Evolutionary conservation across 2,329 filamentous ascomycete species (phyloP).

Genomic region (Arthrobotrys musiformis): DNA sequence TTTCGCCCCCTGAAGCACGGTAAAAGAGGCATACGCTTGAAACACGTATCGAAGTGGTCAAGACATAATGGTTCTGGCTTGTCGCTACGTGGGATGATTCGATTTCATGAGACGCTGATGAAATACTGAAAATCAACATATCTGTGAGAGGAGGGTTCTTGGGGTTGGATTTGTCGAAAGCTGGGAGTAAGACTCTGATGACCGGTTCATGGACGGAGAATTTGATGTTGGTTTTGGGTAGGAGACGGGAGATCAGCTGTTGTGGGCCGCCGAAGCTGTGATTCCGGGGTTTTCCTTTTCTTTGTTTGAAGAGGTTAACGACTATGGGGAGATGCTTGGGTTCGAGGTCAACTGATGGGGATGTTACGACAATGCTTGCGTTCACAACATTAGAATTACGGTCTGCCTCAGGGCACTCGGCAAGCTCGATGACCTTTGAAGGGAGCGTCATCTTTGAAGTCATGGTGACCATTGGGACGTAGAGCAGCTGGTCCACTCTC

Average conservation of each 20-base stretch:
- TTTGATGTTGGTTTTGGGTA: constrained; percentile 94
- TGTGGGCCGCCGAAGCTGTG: constrained; percentile 64
- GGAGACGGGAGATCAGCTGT: constrained; percentile 82
- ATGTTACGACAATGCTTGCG: constrained; percentile 94
- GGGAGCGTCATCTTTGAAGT: constrained; percentile 93
- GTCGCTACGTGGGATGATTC: constrained; percentile 94
- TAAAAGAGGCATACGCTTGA: constrained; percentile 93
- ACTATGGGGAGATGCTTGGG: constrained; percentile 90
- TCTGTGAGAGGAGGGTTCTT: constrained; percentile 84
- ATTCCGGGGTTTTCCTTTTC: constrained; percentile 63
- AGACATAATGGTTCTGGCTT: constrained; percentile 84
- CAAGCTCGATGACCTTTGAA: constrained; percentile 88
- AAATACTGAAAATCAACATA: constrained; percentile 92
- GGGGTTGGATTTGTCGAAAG: constrained; percentile 70
- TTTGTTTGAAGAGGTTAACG: constrained; percentile 74
- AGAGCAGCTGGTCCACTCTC: constrained; percentile 85
- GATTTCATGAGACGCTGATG: constrained; percentile 89
- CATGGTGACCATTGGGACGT: constrained; percentile 96
- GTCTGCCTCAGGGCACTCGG: constrained; percentile 76
- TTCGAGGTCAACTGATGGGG: constrained; percentile 90
- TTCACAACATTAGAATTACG: constrained; percentile 96
- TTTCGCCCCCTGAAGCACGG: constrained; percentile 82
- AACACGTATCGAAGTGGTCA: constrained; percentile 82
- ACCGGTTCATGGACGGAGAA: constrained; percentile 97
- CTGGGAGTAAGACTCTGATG: constrained; percentile 84